Percentiles rank a stretch among this genome's conserved stretches.
phyloP scores from a whole-genome alignment of 202 grass and related monocot genomes.

The Eragrostis tef region DNA sequence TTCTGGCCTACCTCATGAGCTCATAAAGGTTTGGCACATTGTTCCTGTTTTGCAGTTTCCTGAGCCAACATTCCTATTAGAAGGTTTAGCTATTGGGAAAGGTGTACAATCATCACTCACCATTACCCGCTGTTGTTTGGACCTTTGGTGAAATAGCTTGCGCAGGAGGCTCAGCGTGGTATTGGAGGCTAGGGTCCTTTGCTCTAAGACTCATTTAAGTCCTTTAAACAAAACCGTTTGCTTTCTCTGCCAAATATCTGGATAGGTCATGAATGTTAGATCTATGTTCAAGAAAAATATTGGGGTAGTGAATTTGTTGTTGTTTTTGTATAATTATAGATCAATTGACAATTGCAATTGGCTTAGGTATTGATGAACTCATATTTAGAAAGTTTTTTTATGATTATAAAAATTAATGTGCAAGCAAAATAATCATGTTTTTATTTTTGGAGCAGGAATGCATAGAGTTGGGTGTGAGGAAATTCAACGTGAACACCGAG shows the following conservation, averaged over 20 bases:
- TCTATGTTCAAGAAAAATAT: not conserved
- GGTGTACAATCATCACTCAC: not conserved
- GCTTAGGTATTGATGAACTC: not conserved
- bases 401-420: constrained; percentile 1
- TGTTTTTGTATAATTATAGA: not conserved
- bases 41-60: constrained; percentile 26
- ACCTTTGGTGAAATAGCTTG: not conserved
- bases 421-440: not conserved
- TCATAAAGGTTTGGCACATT: constrained; percentile 63
- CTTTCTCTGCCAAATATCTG: not conserved
- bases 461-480: constrained; percentile 85
- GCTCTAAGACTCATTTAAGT: not conserved
- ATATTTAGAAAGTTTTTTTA: not conserved
- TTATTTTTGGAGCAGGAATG: constrained; percentile 66
- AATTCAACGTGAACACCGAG: constrained; percentile 98
- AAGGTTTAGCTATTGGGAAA: not conserved
- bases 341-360: constrained; percentile 1
- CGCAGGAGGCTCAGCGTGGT: not conserved
- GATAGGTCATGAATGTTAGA: not conserved
- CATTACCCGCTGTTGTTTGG: not conserved
- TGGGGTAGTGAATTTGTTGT: not conserved
- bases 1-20: constrained; percentile 68
- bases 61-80: not conserved
- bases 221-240: not conserved
- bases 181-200: not conserved